phyloP scores from a whole-genome alignment of 306 rosid genomes.

The Begonia loranthoides region DNA sequence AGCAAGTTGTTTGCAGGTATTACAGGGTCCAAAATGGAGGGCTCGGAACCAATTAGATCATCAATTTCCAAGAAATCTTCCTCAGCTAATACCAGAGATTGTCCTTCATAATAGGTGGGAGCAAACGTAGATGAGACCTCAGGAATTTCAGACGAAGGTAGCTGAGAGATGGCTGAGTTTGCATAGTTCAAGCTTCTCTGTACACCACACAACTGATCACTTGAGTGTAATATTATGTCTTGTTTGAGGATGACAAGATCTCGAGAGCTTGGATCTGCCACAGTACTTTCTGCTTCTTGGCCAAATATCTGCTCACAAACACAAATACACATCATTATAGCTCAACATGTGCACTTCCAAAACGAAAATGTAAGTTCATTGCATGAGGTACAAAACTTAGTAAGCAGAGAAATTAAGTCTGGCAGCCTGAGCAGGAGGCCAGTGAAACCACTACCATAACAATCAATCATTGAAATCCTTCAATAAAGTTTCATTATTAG shows the following conservation, averaged over 20 bases:
- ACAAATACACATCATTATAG: constrained; percentile 2
- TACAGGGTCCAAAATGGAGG: constrained; percentile 18
- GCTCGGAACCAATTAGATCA: constrained; percentile 59
- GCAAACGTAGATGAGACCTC: constrained; percentile 26
- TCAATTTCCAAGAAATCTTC: constrained; percentile 84
- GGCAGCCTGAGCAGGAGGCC: no score
- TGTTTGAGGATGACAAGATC: constrained; percentile 17
- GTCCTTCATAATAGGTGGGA: constrained; percentile 18
- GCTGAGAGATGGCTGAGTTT: constrained; percentile 21
- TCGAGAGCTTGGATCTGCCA: constrained; percentile 24
- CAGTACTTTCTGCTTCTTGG: constrained; percentile 32
- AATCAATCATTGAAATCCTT: not conserved
- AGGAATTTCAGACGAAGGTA: constrained; percentile 19
- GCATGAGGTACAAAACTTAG: no score
- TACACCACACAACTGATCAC: constrained; percentile 25
- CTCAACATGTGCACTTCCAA: not conserved
- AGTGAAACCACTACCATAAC: not conserved
- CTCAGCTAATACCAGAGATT: constrained; percentile 15
- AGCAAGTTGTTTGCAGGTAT: constrained; percentile 20
- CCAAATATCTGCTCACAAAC: constrained; percentile 25
- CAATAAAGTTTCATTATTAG: not conserved
- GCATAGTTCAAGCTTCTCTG: constrained; percentile 25
- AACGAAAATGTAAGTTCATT: not conserved
- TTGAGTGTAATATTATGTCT: constrained; percentile 1
- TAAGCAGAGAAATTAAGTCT: no score